Base-by-base conservation (phyloP, 805 yeast genomes). In the Starmerella khaoyaiensis region DNA sequence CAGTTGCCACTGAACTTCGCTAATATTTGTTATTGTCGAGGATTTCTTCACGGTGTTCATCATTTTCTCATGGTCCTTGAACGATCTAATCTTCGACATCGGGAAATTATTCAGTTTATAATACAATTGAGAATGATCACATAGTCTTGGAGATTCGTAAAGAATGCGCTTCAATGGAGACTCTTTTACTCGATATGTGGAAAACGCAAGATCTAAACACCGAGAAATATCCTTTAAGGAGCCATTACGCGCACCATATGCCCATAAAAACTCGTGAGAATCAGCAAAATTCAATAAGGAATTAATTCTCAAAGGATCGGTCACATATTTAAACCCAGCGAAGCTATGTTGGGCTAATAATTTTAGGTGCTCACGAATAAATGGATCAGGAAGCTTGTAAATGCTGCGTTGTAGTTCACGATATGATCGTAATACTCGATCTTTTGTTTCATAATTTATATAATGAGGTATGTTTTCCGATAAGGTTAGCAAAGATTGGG, bases 401-500 rank as follows among this genome's bases (percentile, higher is more conserved):
- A 44, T 32, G n/a, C 33, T 25, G 3, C 47, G 37, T 8, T 44
- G 47, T 8, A 41, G 28, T 7, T 23, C 16, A 12, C 37, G 31
- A 18, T 44, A 44, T 3, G 18, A n/a, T 5, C 21, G 8, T 11
- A 44, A 30, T 5, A 44, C 47, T 9, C 28, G 33, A 3, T 10
- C 2, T 10, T 40, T 22, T 3, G 45, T 44, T 4, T 10, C 22
- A 4, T 11, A n/a, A 14, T 44, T 35, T 4, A 44, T 24, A 17
- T 26, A 41, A 18, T 41, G 44, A 12, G 47, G 47, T 2, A 44
- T 22, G 14, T 30, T 8, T 29, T 41, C 45, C 5, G 29, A 25
- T 14, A 21, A 19, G 2, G 38, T 32, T 9, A 44, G 28, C 19
- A 44, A 33, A 2, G 45, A 41, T 21, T 44, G 47, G 6, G 47